Evolutionary conservation across 805 yeast species (phyloP).

Genomic region (Yarrowia deformans): DNA sequence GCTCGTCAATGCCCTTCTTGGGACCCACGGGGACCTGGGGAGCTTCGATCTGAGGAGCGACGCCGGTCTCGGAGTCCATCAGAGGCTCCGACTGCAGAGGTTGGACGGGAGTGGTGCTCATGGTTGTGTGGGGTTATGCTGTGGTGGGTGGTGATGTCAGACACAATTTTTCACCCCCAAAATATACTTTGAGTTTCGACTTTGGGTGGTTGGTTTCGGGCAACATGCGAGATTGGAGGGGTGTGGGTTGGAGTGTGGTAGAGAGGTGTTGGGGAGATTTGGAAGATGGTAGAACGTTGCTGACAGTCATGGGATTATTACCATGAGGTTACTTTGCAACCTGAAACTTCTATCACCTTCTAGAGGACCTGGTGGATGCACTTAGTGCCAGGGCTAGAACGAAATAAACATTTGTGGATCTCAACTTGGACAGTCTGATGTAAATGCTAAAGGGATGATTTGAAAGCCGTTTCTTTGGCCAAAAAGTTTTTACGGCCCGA

Average conservation of each 20-base stretch:
- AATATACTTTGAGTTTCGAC: not conserved
- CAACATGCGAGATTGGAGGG: not conserved
- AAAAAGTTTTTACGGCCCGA: too few relatives aligned
- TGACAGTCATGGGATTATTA: too few relatives aligned
- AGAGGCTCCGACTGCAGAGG: conserved; percentile 36
- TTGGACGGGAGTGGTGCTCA: conserved; percentile 36
- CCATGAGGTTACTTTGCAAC: too few relatives aligned
- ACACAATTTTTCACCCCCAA: conserved; percentile 11
- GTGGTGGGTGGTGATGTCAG: conserved; percentile 15
- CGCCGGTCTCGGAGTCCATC: conserved; percentile 26
- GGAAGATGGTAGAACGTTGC: too few relatives aligned
- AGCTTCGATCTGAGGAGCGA: conserved; percentile 23
- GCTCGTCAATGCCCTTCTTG: conserved; percentile 41
- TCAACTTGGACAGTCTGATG: not conserved
- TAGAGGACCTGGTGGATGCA: too few relatives aligned
- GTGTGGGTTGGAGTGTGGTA: not conserved
- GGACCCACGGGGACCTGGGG: conserved; percentile 36
- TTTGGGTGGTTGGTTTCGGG: conserved; percentile 10
- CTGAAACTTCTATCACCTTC: too few relatives aligned
- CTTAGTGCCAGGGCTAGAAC: not conserved
- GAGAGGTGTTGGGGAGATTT: not conserved
- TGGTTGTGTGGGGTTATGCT: conserved; percentile 1
- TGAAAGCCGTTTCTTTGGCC: too few relatives aligned
- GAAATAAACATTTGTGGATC: not conserved
- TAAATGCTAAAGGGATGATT: too few relatives aligned